Percentiles rank a stretch among this genome's conserved stretches.
Conservation (phyloP, 176 grass and related monocot genomes). For the Guadua angustifolia region DNA sequence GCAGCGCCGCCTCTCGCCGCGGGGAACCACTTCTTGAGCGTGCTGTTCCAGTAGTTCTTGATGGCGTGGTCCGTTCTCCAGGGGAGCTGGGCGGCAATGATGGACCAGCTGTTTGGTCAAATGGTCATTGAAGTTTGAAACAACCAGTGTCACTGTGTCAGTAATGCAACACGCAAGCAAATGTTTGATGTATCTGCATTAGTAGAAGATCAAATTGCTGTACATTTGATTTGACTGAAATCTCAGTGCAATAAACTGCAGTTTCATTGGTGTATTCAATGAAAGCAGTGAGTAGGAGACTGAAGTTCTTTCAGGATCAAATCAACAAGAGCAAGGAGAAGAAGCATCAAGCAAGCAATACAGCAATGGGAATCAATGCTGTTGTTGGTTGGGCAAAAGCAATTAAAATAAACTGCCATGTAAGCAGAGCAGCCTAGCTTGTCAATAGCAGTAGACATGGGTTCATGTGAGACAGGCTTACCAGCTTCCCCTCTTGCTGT, state of each 20-base stretch:
- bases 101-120: conserved; percentile 51
- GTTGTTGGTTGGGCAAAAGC: neutral
- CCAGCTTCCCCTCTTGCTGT: conserved; percentile 57
- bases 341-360: neutral
- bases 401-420: neutral
- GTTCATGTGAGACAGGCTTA: conserved; percentile 10
- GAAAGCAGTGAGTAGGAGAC: neutral
- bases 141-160: neutral
- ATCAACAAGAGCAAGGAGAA: neutral
- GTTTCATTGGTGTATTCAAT: neutral
- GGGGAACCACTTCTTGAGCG: conserved; percentile 59
- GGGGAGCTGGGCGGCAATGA: conserved; percentile 51
- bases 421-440: neutral
- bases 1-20: neutral
- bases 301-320: neutral
- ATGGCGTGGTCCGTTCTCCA: conserved; percentile 61
- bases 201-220: neutral
- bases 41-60: conserved; percentile 81
- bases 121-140: neutral
- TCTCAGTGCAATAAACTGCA: neutral
- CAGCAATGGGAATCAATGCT: neutral
- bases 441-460: neutral
- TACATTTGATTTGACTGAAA: neutral
- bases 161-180: neutral
- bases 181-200: too few relatives aligned